Evolutionary conservation across 164 flowering plant genomes (phyloP), one percentile per base, ranked within the genome.

Genomic region (Liquidambar formosana): DNA sequence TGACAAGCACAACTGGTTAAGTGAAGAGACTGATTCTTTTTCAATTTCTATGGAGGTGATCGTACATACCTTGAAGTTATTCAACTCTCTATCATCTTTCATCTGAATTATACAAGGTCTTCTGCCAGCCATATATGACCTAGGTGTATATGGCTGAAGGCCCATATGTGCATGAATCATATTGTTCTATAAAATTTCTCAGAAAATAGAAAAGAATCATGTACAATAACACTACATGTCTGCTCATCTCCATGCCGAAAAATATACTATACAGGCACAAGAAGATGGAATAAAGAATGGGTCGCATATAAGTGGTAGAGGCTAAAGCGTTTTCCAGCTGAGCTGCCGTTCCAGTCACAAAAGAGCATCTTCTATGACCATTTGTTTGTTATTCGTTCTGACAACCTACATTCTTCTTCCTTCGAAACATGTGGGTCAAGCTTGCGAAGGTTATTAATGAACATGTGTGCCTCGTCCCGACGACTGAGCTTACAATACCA

Each of bases 401-500:
- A 66, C 67, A 93, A 73, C 46, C 88, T 82, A 28, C 19, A 10
- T 67, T 84, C 81, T 76, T 85, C 91, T n/a, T 82, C 88, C 66
- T 76, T 79, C 0, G 90, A 59, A 63, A 85, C 56, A 46, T 78
- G 78, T 3, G 90, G 86, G 80, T 95, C 93, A 72, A 91, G 81
- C 71, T 83, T 74, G 25, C 71, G 69, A 73, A 93, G 90, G 70
- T 84, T 82, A 23, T 60, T 71, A 21, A 89, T 63, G 66, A 95
- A 95, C 56, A 62, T 26, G 43, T 28, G 63, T 8, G 94, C 97
- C 70, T 95, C 99, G 58, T 84, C 91, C 51, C 63, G 74, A 22
- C 85, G 83, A 56, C 82, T 79, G 52, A 78, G 86, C 74, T 89
- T 92, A 75, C 97, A 88, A 66, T 87, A 94, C 63, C 86, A 85